Evolutionary conservation across 73 alveolate genomes (phyloP), one percentile per base, ranked within the genome.

Genomic region (Paramecium sonneborni): DNA sequence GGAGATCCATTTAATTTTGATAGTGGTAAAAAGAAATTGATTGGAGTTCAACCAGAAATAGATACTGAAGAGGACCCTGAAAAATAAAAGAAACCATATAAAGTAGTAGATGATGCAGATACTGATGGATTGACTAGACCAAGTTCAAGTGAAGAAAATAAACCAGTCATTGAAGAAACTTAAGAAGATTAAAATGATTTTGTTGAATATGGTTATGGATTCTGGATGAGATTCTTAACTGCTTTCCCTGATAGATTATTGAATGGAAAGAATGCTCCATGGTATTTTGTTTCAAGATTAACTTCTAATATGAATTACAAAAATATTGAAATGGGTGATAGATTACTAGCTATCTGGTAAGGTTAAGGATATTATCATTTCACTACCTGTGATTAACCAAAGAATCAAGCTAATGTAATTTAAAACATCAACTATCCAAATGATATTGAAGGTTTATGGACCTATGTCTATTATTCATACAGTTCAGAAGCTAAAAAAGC

Each of bases 391-490:
- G 86, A 72, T 72, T 32, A 72, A 72, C 86, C 86, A 72, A 32
- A 38, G 55, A 72, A 72, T 2, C 12, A 72, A 72, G 35, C 55
- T 5, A 72, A 72, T 14, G 86, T 72, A n/a, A 41, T 37, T n/a
- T 8, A 72, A 7, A 72, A 72, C 20, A 37, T 72, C 18, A 72
- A 72, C 35, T 72, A 72, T 41, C 90, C 90, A 3, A 24, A 41
- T 24, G 90, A 79, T 41, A 41, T 79, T 38, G 90, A 79, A 41
- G 90, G 90, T 15, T 23, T 79, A 11, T 79, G 90, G 90, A 79
- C 90, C 1, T 79, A 79, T 26, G 41, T 79, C 21, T 79, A 79
- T 37, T 79, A 79, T 79, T 43, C 76, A 43, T 79, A 79, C 35
- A 79, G 90, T 79, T 57, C 55, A 0, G 76, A 32, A 20, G 74